Evolutionary conservation across 768 basidiomycete genomes (phyloP).

Genomic region (Boletus rufocinnamomeus): DNA sequence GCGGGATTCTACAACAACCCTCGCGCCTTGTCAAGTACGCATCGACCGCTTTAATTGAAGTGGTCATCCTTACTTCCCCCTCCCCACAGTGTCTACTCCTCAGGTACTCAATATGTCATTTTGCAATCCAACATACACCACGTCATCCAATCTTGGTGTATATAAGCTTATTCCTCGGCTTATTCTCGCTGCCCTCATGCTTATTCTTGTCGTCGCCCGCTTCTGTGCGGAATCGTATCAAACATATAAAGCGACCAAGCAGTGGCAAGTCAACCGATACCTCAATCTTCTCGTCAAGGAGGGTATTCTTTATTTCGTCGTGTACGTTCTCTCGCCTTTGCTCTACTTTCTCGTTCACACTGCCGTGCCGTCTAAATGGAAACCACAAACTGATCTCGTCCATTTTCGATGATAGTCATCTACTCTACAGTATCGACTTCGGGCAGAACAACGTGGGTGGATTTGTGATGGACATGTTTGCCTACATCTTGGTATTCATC

Average conservation of each 20-base stretch:
- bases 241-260: too few species aligned
- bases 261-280: too few species aligned
- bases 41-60: not conserved
- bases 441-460: not conserved
- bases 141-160: not conserved
- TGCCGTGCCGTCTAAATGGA: not conserved
- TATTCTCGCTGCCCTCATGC: conserved; percentile 14
- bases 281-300: too few species aligned
- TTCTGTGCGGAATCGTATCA: conserved; percentile 11
- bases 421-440: conserved; percentile 19
- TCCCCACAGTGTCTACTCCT: conserved; percentile 5
- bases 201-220: conserved; percentile 5
- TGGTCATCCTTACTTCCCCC: not conserved
- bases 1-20: conserved; percentile 8
- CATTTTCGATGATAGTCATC: conserved; percentile 6
- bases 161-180: too few species aligned
- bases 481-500: conserved; percentile 5
- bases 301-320: conserved; percentile 22
- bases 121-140: conserved; percentile 7
- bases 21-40: conserved; percentile 2
- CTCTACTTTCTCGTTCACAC: too few species aligned
- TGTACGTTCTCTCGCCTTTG: conserved; percentile 16
- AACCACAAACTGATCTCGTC: not conserved
- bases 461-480: not conserved
- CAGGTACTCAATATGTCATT: conserved; percentile 20